These are phyloP conservation scores for Ceratobasidium sp. DNA, from an alignment of 1,284 basidiomycete genomes.

Conservation along the genomic window DNA sequence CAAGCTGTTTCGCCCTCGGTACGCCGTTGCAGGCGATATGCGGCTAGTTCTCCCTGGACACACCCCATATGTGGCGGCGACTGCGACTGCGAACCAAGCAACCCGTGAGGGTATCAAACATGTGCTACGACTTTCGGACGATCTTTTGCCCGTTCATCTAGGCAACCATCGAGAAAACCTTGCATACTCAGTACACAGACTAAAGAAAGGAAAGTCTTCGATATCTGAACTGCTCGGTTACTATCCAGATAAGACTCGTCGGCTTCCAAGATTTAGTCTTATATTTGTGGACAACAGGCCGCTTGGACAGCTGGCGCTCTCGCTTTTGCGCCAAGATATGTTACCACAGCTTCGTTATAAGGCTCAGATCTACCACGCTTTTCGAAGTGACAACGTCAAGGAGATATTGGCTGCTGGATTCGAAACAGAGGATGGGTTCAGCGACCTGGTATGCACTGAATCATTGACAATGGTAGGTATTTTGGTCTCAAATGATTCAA, in stretches of 20 bases:
- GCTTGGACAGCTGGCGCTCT: neutral
- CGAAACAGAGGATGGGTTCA: neutral
- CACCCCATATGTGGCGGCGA: neutral
- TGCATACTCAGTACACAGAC: neutral
- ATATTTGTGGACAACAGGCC: slow-evolving; percentile 2
- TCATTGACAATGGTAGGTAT: slow-evolving; percentile 5
- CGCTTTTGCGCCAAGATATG: neutral
- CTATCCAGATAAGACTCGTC: neutral
- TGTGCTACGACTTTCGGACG: neutral
- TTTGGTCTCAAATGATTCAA: neutral
- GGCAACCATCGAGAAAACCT: neutral
- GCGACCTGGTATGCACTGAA: neutral
- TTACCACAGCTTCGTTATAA: neutral
- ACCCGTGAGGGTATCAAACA: slow-evolving; percentile 18
- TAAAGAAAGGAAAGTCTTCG: neutral
- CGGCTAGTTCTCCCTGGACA: neutral
- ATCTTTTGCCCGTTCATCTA: neutral
- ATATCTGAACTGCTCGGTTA: neutral
- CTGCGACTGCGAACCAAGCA: slow-evolving; percentile 5
- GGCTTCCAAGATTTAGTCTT: neutral
- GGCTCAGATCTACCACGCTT: slow-evolving; percentile 2
- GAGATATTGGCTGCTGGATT: slow-evolving; percentile 7
- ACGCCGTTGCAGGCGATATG: neutral
- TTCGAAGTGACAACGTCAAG: neutral
- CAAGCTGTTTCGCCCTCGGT: neutral